Conservation (phyloP, 345 rosid genomes). For the Eucalyptus pumila region DNA sequence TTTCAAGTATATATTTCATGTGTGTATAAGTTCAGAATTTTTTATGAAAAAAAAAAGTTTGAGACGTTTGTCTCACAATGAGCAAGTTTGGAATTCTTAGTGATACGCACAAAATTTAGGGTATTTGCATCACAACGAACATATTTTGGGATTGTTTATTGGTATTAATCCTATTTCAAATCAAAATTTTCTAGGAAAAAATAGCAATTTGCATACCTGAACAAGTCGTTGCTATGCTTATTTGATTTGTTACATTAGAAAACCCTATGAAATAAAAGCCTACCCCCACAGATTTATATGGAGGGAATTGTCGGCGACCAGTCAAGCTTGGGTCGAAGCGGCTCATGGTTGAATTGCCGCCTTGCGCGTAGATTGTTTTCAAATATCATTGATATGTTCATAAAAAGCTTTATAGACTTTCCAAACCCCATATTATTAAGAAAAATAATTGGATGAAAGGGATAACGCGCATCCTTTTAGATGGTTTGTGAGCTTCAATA, state of each 20-base stretch:
- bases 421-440: not conserved
- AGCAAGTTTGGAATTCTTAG: too few species aligned
- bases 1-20: too few species aligned
- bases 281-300: not conserved
- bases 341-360: not conserved
- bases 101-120: too few species aligned
- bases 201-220: too few species aligned
- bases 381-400: not conserved
- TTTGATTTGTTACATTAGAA: not conserved
- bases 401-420: not conserved
- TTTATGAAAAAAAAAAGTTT: too few species aligned
- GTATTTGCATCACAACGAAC: too few species aligned
- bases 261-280: not conserved
- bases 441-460: not conserved
- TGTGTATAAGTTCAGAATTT: fast-evolving
- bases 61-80: fast-evolving
- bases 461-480: too few species aligned
- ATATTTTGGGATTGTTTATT: too few species aligned
- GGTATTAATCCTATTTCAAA: too few species aligned
- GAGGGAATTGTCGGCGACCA: not conserved
- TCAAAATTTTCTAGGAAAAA: too few species aligned
- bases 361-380: not conserved
- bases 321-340: not conserved
- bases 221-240: not conserved
- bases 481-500: too few species aligned